Evolutionary conservation across 2,329 filamentous ascomycete species (phyloP).

Genomic region (Penicillium oxalicum): DNA sequence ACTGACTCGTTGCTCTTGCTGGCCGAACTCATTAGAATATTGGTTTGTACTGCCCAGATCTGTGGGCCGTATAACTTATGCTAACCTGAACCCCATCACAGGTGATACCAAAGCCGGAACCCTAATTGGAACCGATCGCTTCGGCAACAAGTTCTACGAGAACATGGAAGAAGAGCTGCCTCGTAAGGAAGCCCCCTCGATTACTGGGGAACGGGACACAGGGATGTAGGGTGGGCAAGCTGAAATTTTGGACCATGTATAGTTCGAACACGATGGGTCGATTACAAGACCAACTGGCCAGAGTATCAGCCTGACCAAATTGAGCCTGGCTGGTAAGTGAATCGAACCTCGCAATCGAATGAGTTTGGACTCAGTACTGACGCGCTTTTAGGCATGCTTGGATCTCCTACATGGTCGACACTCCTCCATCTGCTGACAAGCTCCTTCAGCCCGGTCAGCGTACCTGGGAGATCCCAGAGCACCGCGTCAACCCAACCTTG

Average conservation of each 20-base stretch:
- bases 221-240: background rate
- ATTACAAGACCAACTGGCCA: constrained; percentile 62
- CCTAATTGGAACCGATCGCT: constrained; percentile 77
- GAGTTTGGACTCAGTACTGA: constrained; percentile 2
- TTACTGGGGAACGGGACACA: no score
- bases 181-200: constrained; percentile 50
- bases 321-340: constrained; percentile 73
- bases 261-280: constrained; percentile 96
- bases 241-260: constrained; percentile 9
- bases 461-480: constrained; percentile 68
- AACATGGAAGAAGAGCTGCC: constrained; percentile 86
- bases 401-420: constrained; percentile 91
- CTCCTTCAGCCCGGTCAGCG: constrained; percentile 62
- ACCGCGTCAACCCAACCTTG: constrained; percentile 69
- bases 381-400: constrained; percentile 69
- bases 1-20: constrained; percentile 17
- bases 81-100: constrained; percentile 37
- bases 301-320: constrained; percentile 63
- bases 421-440: constrained; percentile 71
- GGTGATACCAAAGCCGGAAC: constrained; percentile 95
- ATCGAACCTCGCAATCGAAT: background rate
- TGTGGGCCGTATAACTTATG: constrained; percentile 6
- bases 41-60: constrained; percentile 27
- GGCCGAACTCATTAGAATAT: constrained; percentile 36
- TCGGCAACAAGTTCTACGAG: constrained; percentile 97